Evolutionary conservation across 306 rosid species (phyloP), one percentile per base, ranked within the genome.

Genomic region (Potentilla sterilis): DNA sequence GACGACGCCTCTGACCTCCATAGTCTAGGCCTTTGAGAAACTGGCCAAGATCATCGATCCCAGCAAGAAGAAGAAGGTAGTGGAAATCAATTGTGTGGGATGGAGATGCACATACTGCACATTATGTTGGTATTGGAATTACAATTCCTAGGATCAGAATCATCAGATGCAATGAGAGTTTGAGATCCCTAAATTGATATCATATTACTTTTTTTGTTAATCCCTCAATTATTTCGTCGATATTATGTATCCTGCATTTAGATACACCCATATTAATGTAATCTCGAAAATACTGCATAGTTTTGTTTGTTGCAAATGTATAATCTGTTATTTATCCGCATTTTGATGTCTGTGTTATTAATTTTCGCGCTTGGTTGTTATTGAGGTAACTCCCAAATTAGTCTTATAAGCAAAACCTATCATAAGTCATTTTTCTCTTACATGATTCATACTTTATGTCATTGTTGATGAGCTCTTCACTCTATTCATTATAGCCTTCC

Each of bases 21-120:
- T 95, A 6, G 87, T 87, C 0, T 96, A 92, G 61, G 93, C 97
- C 35, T 92, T 95, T 72, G 96, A 92, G 74, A 86, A 85, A 10
- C 83, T 92, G 2, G 59, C 78, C 0, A 79, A 80, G 79, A 69
- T 59, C 19, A 19, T 87, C 11, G 55, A 78, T 10, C 58, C 78
- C 28, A 28, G 1, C 48, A 74, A 9, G 47, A 78, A 19, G 49
- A 24, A 24, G 37, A 24, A 9, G 64, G 37, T 24, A 37, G 57
- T 51, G 8, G 57, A 51, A 6, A 51, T n/a, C 61, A n/a, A n/a
- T 55, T 51, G 57, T 18, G 18, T 6, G 2, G 59, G 59, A 54
- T n/a, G 24, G 2, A 51, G 22, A 15, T 48, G 18, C 54, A 48
- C 5, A 49, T 49, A 15, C 5, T 49, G n/a, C 8, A 49, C 1